Evolutionary conservation across 164 flowering plant species (phyloP), one percentile per base, ranked within the genome.

Genomic region (Brasenia schreberi): DNA sequence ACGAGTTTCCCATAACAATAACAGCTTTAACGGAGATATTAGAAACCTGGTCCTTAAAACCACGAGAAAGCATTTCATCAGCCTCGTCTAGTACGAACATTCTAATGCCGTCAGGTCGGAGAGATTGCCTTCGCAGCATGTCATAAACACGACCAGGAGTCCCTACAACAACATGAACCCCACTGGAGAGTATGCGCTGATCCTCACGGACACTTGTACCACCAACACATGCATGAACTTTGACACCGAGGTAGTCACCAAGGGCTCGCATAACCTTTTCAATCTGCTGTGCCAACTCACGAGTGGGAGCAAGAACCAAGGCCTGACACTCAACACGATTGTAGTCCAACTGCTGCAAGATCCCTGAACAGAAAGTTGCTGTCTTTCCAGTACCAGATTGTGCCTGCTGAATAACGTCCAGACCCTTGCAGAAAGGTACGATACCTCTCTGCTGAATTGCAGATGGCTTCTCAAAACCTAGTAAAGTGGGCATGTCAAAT

Each of bases 361-460:
- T 70, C 5, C 87, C 87, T 44, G 91, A 82, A 70, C 92, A 84
- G 70, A 87, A 87, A 64, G 92, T 87, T 58, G 87, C 87, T 0
- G 92, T 84, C 69, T 87, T 87, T 19, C 89, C 86, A 23, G 87
- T 87, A 65, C 92, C 89, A 62, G 89, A 87, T 65, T 84, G 89
- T 12, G 92, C 89, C 65, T 86, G 88, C 65, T 84, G 85, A 66
- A 86, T 86, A 4, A 86, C 88, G 80, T 86, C 87, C 66, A 84
- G 84, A 1, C 91, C 91, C 79, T 77, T 79, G 81, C 79, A 74
- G 74, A 86, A 84, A 12, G 91, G 91, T 64, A 87, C 88, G 72
- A 86, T 84, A 53, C 92, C 89, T 61, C 86, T 83, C 65, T 87
- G 87, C 71, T 87, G 92, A 65, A 87, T 87, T 10, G 89, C 86